Evolutionary conservation across 768 basidiomycete genomes (phyloP).

Genomic region (Boletus pseudo-olivaceus): DNA sequence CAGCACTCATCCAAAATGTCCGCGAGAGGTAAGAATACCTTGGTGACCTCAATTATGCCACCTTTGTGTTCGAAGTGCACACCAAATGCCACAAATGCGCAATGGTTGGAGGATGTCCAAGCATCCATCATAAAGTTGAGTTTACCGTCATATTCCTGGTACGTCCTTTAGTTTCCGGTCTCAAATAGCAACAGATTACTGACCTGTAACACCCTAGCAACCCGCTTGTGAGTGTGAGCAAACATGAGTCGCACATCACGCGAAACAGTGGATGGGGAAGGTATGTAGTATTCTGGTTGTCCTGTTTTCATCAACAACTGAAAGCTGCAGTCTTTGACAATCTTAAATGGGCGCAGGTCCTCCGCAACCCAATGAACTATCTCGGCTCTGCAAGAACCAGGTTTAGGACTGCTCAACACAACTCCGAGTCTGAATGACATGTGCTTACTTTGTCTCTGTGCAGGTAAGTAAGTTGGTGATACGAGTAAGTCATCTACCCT

Average conservation of each 20-base stretch:
- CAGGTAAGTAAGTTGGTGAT: neutral
- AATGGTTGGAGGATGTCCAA: conserved; percentile 1
- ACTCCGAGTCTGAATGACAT: no score
- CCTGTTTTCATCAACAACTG: neutral
- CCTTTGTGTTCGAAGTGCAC: neutral
- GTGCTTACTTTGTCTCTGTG: no score
- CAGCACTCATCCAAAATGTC: no score
- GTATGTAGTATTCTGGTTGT: neutral
- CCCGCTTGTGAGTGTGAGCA: neutral
- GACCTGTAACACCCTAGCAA: neutral
- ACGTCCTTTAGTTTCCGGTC: no score
- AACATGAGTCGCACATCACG: neutral
- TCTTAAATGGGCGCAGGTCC: neutral
- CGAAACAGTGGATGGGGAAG: neutral
- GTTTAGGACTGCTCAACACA: no score
- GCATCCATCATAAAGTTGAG: neutral
- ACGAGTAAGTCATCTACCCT: neutral
- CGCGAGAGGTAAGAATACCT: no score
- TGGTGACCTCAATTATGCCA: no score
- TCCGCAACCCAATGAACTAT: neutral
- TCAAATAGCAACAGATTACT: neutral
- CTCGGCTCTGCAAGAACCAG: neutral
- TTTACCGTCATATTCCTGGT: neutral
- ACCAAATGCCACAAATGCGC: neutral
- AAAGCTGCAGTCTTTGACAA: neutral